Conservation (phyloP, 148 eudicot species). For the Rhododendron vialii region DNA sequence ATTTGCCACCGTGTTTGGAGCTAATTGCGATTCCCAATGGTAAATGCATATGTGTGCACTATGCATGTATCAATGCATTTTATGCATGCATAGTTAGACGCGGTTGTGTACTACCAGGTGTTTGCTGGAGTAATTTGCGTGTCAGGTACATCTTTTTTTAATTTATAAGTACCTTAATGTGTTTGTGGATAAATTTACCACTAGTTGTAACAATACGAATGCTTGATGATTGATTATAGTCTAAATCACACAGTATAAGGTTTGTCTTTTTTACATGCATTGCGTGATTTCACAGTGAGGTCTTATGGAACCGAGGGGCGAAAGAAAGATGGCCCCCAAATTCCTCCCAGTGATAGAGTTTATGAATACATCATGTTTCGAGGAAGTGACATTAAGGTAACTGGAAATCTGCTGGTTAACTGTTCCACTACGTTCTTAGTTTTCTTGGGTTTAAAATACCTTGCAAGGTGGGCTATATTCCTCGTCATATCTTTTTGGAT, state of each 20-base stretch:
- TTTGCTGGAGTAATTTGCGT: neutral
- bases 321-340: conserved; percentile 46
- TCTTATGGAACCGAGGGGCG: conserved; percentile 57
- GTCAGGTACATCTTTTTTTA: neutral
- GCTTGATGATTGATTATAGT: neutral
- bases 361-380: conserved; percentile 52
- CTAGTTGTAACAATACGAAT: neutral
- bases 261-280: conserved; percentile 1
- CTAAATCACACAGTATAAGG: neutral
- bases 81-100: neutral
- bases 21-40: neutral
- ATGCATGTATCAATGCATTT: neutral
- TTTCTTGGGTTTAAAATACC: neutral
- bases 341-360: conserved; percentile 47
- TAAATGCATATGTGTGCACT: neutral
- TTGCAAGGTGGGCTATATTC: neutral
- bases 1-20: neutral
- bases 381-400: conserved; percentile 55
- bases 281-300: conserved; percentile 29
- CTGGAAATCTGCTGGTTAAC: neutral
- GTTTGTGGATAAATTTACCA: neutral
- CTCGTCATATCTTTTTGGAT: neutral
- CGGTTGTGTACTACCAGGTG: neutral
- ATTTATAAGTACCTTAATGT: neutral
- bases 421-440: neutral